These are phyloP conservation scores for Gamarada debralockiae DNA, from an alignment of 495 filamentous ascomycete genomes.

Conservation along the genomic window DNA sequence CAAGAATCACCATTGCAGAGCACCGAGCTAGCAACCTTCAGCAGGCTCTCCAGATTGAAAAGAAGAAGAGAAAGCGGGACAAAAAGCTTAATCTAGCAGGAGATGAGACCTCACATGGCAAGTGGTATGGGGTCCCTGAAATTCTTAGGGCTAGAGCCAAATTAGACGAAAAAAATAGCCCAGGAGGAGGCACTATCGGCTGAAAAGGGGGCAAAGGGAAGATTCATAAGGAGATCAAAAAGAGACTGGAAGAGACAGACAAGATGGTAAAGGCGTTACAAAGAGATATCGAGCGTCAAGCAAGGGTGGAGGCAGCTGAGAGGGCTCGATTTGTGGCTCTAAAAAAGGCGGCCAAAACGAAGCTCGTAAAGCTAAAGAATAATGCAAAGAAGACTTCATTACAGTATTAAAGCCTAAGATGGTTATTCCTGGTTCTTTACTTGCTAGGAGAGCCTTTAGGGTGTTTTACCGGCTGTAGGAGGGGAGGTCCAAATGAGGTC, in stretches of 20 bases:
- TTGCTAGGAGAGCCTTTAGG: background rate
- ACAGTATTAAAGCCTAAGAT: background rate
- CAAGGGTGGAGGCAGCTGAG: background rate
- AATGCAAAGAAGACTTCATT: background rate
- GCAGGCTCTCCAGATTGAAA: background rate
- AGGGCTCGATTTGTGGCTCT: no score
- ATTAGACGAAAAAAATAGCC: background rate
- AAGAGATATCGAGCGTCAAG: no score
- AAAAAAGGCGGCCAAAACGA: background rate
- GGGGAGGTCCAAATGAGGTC: background rate
- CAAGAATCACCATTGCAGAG: background rate
- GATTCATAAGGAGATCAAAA: background rate
- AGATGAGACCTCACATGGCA: background rate
- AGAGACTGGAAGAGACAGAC: background rate
- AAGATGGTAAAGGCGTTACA: background rate
- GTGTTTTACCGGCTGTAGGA: no score
- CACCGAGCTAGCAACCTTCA: background rate
- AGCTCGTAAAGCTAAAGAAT: no score
- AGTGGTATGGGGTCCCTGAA: background rate
- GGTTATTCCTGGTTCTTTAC: background rate
- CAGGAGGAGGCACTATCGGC: no score
- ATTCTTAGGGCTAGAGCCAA: background rate
- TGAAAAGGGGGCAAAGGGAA: background rate
- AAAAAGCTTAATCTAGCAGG: background rate
- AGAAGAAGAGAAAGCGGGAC: background rate